These are phyloP conservation scores for Melanopsichium pennsylvanicum DNA, from an alignment of 1,284 basidiomycete species.

Conservation along the genomic window DNA sequence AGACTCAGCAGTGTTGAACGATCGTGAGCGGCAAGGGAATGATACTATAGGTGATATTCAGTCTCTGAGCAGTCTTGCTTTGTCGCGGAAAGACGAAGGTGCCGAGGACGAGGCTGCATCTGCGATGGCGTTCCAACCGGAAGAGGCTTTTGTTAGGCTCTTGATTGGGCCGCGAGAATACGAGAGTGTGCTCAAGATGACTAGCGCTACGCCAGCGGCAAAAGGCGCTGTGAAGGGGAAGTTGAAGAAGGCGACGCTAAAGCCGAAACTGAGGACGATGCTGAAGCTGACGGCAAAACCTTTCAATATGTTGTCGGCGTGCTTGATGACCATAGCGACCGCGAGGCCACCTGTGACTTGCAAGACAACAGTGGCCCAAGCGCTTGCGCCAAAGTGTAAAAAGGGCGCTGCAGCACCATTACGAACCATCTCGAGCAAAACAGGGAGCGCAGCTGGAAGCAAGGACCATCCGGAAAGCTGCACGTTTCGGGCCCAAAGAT, in stretches of 20 bases:
- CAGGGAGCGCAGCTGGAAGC: constrained; percentile 84
- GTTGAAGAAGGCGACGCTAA: constrained; percentile 84
- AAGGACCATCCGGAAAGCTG: constrained; percentile 94
- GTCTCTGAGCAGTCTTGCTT: constrained; percentile 27
- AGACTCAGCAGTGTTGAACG: too few relatives aligned
- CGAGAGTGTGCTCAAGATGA: constrained; percentile 85
- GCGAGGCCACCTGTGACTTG: constrained; percentile 90
- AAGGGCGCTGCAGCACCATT: constrained; percentile 54
- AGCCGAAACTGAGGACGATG: constrained; percentile 91
- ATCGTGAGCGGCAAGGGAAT: background rate
- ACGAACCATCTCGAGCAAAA: constrained; percentile 71
- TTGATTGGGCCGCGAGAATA: constrained; percentile 68
- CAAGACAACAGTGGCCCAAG: constrained; percentile 85
- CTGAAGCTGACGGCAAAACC: constrained; percentile 90
- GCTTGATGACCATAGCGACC: constrained; percentile 75
- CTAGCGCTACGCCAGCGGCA: constrained; percentile 79
- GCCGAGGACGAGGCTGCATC: constrained; percentile 21
- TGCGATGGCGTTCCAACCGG: constrained; percentile 19
- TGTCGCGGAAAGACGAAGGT: constrained; percentile 22
- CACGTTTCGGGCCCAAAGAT: constrained; percentile 95
- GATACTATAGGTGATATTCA: constrained; percentile 2
- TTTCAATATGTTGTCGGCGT: constrained; percentile 69
- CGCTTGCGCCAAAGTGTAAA: constrained; percentile 78
- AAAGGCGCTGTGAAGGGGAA: constrained; percentile 86
- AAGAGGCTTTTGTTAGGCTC: constrained; percentile 1